Base-by-base conservation (phyloP, 2,329 filamentous ascomycete species). In the Hypoxylon sp. region DNA sequence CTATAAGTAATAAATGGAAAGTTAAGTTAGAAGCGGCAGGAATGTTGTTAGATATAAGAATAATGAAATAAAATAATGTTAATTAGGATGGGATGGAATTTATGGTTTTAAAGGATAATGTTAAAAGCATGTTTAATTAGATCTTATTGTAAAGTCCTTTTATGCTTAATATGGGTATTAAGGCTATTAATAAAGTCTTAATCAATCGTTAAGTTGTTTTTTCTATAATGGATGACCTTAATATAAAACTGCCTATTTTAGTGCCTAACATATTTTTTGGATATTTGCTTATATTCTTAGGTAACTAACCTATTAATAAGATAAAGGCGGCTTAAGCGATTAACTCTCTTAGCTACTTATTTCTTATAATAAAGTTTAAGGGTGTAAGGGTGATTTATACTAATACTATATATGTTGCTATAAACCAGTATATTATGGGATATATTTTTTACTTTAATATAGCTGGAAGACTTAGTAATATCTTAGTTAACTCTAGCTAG, bases 61-160 rank as follows among this genome's bases (percentile, higher is more conserved):
- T 18, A 18, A 16, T 38, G 7, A 12, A 40, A 18, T 40, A 40
- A 16, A 16, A 40, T 16, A 5, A 40, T 40, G 18, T 11, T 32
- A 32, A 32, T 11, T 32, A 40, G 7, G 4, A 40, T 32, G 6
- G 24, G 6, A 26, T 26, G 6, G 6, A 6, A 26, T 26, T 42
- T 42, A 42, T 12, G 4, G 2, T 33, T 14, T 12, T 33, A 33
- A 33, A 33, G 26, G 14, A 22, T 45, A 45, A 32, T 50, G 11
- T 50, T 36, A 22, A 18, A 32, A 36, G 45, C 51, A 56, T 56
- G 46, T 62, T 62, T 61, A 56, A 56, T 56, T 20, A 42, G 20
- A 42, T 8, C 4, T 18, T 18, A 20, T 42, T 42, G 20, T 20
- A 18, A 20, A 16, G 20, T 18, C n/a, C 36, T 42, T 18, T 42